phyloP scores from a whole-genome alignment of 305 asterid genomes.

The Galium porrigens region DNA sequence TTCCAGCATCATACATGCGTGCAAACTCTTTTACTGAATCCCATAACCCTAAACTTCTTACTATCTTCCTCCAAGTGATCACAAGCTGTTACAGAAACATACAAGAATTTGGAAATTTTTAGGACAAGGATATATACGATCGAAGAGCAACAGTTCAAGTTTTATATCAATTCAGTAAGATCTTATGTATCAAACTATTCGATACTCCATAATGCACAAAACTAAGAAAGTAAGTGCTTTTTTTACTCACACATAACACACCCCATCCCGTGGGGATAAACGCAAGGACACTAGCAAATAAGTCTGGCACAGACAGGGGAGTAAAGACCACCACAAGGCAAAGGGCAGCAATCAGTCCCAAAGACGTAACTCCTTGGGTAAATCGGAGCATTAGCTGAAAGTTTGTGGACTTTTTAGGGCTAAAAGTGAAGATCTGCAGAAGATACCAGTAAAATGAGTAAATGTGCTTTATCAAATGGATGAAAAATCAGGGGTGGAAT shows the following conservation, averaged over 20 bases:
- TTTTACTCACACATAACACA: constrained; percentile 61
- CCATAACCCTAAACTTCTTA: constrained; percentile 78
- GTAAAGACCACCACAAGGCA: constrained; percentile 61
- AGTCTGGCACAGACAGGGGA: constrained; percentile 52
- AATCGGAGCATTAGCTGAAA: constrained; percentile 88
- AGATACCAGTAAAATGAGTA: neutral
- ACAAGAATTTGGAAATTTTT: neutral
- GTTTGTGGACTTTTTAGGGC: constrained; percentile 68
- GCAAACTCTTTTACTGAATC: constrained; percentile 93
- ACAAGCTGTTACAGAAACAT: constrained; percentile 39
- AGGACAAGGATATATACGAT: neutral
- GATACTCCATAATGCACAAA: neutral
- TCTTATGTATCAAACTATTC: neutral
- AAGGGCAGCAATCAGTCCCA: constrained; percentile 76
- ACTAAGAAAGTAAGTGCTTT: neutral
- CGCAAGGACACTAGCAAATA: constrained; percentile 87
- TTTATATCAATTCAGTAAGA: neutral
- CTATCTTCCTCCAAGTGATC: constrained; percentile 63
- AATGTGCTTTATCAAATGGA: neutral
- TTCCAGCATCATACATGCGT: constrained; percentile 92
- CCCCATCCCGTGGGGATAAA: constrained; percentile 95
- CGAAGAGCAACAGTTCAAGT: neutral
- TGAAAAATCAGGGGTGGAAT: constrained; percentile 9
- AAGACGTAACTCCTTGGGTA: constrained; percentile 70
- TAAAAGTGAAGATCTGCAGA: constrained; percentile 65